These are phyloP conservation scores for Dendrobium huoshanense DNA, from an alignment of 106 monocot genomes.

Conservation along the genomic window DNA sequence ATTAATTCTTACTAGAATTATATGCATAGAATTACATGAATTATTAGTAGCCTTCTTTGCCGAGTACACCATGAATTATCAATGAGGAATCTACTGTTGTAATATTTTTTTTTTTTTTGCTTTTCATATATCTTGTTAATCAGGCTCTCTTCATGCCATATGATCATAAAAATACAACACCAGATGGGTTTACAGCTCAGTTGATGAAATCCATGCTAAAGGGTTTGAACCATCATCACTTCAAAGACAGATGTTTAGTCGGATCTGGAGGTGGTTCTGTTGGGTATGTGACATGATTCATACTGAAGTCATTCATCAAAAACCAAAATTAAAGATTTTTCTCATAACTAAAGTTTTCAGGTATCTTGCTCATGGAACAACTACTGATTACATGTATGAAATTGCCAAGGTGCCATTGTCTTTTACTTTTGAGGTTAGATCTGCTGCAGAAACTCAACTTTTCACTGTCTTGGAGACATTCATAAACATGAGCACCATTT, in stretches of 20 bases:
- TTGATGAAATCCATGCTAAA: conserved; percentile 65
- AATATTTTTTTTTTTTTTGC: not conserved
- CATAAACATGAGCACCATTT: not conserved
- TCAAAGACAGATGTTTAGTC: conserved; percentile 62
- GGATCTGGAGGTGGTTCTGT: conserved; percentile 94
- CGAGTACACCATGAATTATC: not conserved
- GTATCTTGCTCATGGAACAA: conserved; percentile 95
- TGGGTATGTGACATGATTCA: conserved; percentile 47
- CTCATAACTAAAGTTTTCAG: conserved; percentile 24
- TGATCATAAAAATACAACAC: conserved; percentile 90
- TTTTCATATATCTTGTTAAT: conserved; percentile 9
- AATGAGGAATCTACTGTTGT: not conserved
- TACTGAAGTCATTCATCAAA: not conserved
- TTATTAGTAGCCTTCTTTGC: not conserved
- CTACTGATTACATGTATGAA: conserved; percentile 95
- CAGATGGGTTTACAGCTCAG: conserved; percentile 37
- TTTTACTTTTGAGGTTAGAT: conserved; percentile 90
- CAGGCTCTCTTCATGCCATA: conserved; percentile 99
- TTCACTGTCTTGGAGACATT: not conserved
- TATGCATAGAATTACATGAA: not conserved
- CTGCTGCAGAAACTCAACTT: not conserved
- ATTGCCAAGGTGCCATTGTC: conserved; percentile 72
- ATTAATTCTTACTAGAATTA: not conserved
- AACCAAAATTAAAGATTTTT: not conserved
- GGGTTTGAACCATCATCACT: conserved; percentile 67